phyloP scores from a whole-genome alignment of 2,329 filamentous ascomycete species.

The Zopfia rhizophila region DNA sequence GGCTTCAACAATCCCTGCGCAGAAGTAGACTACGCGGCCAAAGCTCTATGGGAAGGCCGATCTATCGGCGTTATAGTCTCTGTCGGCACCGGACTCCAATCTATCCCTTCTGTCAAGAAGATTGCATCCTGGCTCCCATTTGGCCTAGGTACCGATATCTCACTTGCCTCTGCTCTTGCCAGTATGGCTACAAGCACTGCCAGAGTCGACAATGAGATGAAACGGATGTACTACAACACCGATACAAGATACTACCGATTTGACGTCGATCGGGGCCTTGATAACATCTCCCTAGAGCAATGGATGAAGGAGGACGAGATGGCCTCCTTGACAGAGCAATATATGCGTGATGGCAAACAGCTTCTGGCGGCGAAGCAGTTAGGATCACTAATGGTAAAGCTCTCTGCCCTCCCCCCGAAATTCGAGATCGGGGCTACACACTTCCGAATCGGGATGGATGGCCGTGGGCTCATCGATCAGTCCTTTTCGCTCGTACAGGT shows the following conservation, averaged over 20 bases:
- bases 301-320: slow-evolving; percentile 56
- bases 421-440: slow-evolving; percentile 47
- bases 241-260: slow-evolving; percentile 52
- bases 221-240: slow-evolving; percentile 51
- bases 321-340: slow-evolving; percentile 51
- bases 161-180: slow-evolving; percentile 47
- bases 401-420: slow-evolving; percentile 46
- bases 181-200: slow-evolving; percentile 52
- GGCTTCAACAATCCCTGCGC: slow-evolving; percentile 63
- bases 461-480: slow-evolving; percentile 40
- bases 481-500: slow-evolving; percentile 46
- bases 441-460: slow-evolving; percentile 46
- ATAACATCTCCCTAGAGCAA: slow-evolving; percentile 51
- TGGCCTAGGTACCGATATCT: slow-evolving; percentile 51
- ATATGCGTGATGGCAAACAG: slow-evolving; percentile 51
- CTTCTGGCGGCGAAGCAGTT: slow-evolving; percentile 39
- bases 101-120: slow-evolving; percentile 50
- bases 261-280: slow-evolving; percentile 53
- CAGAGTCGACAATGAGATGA: slow-evolving; percentile 54
- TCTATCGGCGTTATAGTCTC: slow-evolving; percentile 53
- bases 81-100: slow-evolving; percentile 51
- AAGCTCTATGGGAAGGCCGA: slow-evolving; percentile 51
- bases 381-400: slow-evolving; percentile 49
- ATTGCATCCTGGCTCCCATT: slow-evolving; percentile 52
- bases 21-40: slow-evolving; percentile 61